Percentiles rank a stretch among this genome's conserved stretches.
phyloP scores from a whole-genome alignment of 495 filamentous ascomycete species.

The Ramalina intermedia region DNA sequence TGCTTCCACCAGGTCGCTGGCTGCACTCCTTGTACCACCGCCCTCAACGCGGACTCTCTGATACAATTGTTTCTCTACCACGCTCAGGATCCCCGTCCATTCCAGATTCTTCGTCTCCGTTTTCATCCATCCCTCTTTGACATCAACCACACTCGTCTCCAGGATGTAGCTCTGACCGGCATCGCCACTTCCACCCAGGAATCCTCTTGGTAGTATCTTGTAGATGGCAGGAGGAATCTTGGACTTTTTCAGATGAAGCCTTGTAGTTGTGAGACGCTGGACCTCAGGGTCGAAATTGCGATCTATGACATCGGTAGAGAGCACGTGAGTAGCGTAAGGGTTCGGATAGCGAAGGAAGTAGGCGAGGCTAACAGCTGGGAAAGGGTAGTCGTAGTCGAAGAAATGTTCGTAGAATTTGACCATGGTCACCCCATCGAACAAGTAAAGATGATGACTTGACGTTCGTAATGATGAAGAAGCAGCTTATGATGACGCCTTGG shows the following conservation, averaged over 20 bases:
- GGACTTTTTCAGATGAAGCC: conserved; percentile 86
- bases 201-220: conserved; percentile 66
- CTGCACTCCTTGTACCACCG: conserved; percentile 15
- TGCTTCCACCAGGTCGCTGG: conserved; percentile 17
- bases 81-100: conserved; percentile 82
- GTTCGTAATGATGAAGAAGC: neutral
- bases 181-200: conserved; percentile 47
- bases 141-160: conserved; percentile 80
- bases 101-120: conserved; percentile 76
- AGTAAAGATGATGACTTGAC: neutral
- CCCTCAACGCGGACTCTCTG: conserved; percentile 25
- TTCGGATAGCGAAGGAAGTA: conserved; percentile 99
- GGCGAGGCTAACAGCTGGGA: conserved; percentile 83
- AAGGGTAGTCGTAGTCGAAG: conserved; percentile 83
- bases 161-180: conserved; percentile 74
- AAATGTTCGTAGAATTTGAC: conserved; percentile 82
- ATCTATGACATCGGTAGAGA: conserved; percentile 89
- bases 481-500: neutral
- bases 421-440: conserved; percentile 24
- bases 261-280: conserved; percentile 71
- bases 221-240: conserved; percentile 72
- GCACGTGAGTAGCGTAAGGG: conserved; percentile 86
- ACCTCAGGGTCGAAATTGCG: conserved; percentile 67
- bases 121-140: conserved; percentile 76
- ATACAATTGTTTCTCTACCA: conserved; percentile 79